Base-by-base conservation (phyloP, 2,329 filamentous ascomycete genomes). In the Clarireedia paspali region DNA sequence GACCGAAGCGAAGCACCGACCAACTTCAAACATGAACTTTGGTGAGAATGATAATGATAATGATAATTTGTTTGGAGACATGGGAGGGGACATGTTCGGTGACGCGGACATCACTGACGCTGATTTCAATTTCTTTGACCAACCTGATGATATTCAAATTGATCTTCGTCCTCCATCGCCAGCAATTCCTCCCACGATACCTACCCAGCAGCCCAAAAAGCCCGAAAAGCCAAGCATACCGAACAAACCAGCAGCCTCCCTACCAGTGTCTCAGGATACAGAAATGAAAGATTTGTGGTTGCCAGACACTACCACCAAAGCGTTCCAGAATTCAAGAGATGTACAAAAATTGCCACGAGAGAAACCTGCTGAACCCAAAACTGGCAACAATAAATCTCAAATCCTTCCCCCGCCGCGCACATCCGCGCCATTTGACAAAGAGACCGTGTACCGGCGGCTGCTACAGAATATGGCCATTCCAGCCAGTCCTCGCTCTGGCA, bases 81-180 rank as follows among this genome's bases (percentile, higher is more conserved):
- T 88, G 62, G 83, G 83, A 12, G 81, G 79, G 7, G 85, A 89
- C 61, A 80, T 86, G 62, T 89, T 89, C 70, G 83, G 79, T n/a
- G 81, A 72, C 15, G 44, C 55, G 36, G 73, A 84, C 61, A 77
- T 92, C n/a, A 91, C 86, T 1, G 89, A 94, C 63, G 88, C 83
- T 5, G 89, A 94, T 66, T 92, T 92, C 68, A 89, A 81, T 67
- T 92, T 91, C 69, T 92, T 92, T 63, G 88, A 92, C 64, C 84
- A 87, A 59, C 75, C 75, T 57, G 73, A 70, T 57, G 66, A 50
- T 47, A 46, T 66, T 30, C 55, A 62, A n/a, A 54, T 63, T 48
- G 62, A 64, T 42, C 51, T 14, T 14, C 36, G 26, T 23, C 27
- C 53, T 27, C 26, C 17, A 2, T 55, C 53, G 6, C 38, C 53